Evolutionary conservation across 768 basidiomycete genomes (phyloP).

Genomic region (Lactarius deliciosus): DNA sequence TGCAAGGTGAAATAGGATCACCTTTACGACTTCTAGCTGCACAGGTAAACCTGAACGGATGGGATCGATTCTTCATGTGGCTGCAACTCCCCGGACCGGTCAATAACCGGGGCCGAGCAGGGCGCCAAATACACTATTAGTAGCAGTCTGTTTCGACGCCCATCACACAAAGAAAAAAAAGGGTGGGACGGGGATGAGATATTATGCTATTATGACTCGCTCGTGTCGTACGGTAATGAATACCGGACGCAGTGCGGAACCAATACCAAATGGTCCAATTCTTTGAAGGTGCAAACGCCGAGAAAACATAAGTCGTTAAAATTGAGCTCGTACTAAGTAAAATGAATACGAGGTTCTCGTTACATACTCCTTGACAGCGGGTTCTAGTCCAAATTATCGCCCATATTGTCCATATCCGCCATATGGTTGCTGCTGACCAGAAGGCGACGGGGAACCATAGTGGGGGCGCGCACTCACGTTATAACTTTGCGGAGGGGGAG

Average conservation of each 20-base stretch:
- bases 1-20: not conserved
- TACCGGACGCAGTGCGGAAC: conserved; percentile 10
- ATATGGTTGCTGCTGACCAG: conserved; percentile 36
- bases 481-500: conserved; percentile 31
- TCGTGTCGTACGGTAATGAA: conserved; percentile 3
- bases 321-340: not conserved
- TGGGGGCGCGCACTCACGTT: conserved; percentile 10
- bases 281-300: not conserved
- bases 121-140: conserved; percentile 5
- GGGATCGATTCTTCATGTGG: not conserved
- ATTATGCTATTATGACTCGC: not conserved
- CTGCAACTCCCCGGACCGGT: not conserved
- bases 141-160: conserved; percentile 3
- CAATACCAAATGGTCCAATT: not conserved
- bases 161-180: not conserved
- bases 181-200: not conserved
- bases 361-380: conserved; percentile 2
- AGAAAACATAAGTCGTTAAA: conserved; percentile 15
- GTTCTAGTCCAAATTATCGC: conserved; percentile 30
- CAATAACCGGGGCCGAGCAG: not conserved
- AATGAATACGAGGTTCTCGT: conserved; percentile 14
- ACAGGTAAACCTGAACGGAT: not conserved
- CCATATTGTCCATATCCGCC: conserved; percentile 36
- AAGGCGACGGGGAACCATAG: conserved; percentile 29
- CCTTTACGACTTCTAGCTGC: not conserved